Conservation (phyloP, 108 stramenopile species). For the Discostella stelligeroides region DNA sequence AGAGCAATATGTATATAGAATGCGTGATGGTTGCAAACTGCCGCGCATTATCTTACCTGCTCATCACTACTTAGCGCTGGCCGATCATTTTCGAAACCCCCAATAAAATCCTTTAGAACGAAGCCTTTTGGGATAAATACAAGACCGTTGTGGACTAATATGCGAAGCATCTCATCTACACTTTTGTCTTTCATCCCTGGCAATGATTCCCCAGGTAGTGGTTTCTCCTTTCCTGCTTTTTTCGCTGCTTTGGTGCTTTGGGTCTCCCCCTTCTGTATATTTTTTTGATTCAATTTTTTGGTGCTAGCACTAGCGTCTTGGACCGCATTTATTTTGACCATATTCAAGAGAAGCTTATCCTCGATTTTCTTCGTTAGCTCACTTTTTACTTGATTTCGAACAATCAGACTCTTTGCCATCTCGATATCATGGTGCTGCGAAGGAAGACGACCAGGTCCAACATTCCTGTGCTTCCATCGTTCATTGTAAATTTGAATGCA, state of each 20-base stretch:
- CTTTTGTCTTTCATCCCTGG: conserved; percentile 66
- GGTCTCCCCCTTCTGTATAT: conserved; percentile 47
- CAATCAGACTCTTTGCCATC: conserved; percentile 62
- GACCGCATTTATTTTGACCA: conserved; percentile 71
- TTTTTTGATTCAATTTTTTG: conserved; percentile 52
- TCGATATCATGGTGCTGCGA: conserved; percentile 77
- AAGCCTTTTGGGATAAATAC: conserved; percentile 30
- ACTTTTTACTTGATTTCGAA: conserved; percentile 63
- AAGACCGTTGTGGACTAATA: conserved; percentile 65
- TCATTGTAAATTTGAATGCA: conserved; percentile 50
- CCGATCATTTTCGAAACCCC: conserved; percentile 40
- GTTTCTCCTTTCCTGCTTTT: conserved; percentile 67
- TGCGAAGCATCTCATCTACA: conserved; percentile 64
- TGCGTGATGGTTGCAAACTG: background rate
- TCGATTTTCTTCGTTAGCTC: conserved; percentile 68
- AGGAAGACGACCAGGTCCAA: conserved; percentile 61
- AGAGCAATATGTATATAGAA: background rate
- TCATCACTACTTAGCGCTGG: conserved; percentile 31
- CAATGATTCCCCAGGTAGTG: conserved; percentile 77
- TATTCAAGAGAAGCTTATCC: conserved; percentile 69
- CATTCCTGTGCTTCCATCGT: conserved; percentile 70
- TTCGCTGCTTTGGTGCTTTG: conserved; percentile 54
- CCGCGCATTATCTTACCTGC: conserved; percentile 24
- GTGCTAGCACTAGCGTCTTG: conserved; percentile 48
- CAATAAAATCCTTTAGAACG: conserved; percentile 55